These are phyloP conservation scores for Tarenaya hassleriana DNA, from an alignment of 345 rosid species.

Conservation along the genomic window DNA sequence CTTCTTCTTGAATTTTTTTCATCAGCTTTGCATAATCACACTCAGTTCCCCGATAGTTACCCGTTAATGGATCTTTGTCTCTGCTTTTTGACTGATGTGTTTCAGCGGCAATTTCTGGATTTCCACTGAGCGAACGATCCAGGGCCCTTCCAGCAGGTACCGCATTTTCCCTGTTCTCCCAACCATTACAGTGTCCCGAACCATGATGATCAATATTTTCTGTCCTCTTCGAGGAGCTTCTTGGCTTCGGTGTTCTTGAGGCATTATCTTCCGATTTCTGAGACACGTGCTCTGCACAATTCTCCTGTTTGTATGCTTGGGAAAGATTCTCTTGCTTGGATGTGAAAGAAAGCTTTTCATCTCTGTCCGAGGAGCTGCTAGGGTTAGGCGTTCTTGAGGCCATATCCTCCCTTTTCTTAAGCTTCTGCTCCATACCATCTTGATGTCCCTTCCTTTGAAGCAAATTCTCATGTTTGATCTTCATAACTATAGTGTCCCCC, in stretches of 20 bases:
- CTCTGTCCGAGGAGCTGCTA: conserved; percentile 41
- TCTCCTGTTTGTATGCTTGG: conserved; percentile 35
- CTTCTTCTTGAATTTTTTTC: conserved; percentile 35
- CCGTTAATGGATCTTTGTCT: conserved; percentile 24
- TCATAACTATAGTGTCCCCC: conserved; percentile 29
- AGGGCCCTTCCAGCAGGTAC: conserved; percentile 30
- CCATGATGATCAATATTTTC: conserved; percentile 25
- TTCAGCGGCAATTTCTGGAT: background rate
- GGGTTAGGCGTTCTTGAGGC: conserved; percentile 35
- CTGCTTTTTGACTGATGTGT: conserved; percentile 20
- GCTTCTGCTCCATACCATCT: conserved; percentile 30
- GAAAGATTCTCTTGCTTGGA: conserved; percentile 34
- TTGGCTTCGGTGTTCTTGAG: conserved; percentile 39
- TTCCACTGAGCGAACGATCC: too few species aligned
- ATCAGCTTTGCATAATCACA: conserved; percentile 23
- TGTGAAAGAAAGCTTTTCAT: conserved; percentile 30
- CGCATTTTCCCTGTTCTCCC: conserved; percentile 43
- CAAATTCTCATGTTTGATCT: conserved; percentile 31
- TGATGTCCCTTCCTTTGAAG: conserved; percentile 34
- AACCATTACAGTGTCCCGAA: conserved; percentile 32
- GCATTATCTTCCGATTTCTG: conserved; percentile 34
- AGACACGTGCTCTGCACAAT: conserved; percentile 30
- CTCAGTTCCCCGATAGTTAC: conserved; percentile 27
- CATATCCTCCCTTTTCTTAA: conserved; percentile 32
- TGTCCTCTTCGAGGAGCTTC: conserved; percentile 40